Percentiles rank a stretch among this genome's conserved stretches.
phyloP scores from a whole-genome alignment of 495 filamentous ascomycete genomes.

The Cercophora samala region DNA sequence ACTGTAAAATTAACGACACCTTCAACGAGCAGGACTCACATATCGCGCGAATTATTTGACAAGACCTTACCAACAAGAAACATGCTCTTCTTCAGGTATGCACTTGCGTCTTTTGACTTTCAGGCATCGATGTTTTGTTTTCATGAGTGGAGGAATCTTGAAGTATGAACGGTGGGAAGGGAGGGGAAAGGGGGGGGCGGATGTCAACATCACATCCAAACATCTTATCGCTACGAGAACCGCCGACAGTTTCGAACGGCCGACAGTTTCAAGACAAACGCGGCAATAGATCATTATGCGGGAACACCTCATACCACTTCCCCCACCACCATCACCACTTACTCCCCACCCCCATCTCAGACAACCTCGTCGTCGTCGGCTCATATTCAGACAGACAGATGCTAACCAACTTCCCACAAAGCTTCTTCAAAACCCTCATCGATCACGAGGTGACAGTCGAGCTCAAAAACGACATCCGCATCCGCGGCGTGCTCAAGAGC shows the following conservation, averaged over 20 bases:
- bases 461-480: conserved; percentile 98
- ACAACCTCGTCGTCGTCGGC: not conserved
- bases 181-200: not conserved
- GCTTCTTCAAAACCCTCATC: conserved; percentile 99
- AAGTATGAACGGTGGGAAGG: not conserved
- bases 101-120: not conserved
- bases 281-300: not conserved
- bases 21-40: not conserved
- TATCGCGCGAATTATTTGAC: not conserved
- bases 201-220: not conserved
- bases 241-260: too few relatives aligned
- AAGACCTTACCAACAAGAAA: conserved; percentile 1
- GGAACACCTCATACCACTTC: not conserved
- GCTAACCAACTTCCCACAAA: conserved; percentile 32
- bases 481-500: conserved; percentile 88
- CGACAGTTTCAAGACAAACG: not conserved
- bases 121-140: not conserved
- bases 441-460: conserved; percentile 95
- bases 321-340: not conserved
- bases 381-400: not conserved
- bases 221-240: not conserved
- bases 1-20: not conserved
- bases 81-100: conserved; percentile 62
- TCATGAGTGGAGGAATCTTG: not conserved
- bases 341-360: not conserved